Evolutionary conservation across 805 yeast genomes (phyloP).

Genomic region (Cephaloascus fragrans): DNA sequence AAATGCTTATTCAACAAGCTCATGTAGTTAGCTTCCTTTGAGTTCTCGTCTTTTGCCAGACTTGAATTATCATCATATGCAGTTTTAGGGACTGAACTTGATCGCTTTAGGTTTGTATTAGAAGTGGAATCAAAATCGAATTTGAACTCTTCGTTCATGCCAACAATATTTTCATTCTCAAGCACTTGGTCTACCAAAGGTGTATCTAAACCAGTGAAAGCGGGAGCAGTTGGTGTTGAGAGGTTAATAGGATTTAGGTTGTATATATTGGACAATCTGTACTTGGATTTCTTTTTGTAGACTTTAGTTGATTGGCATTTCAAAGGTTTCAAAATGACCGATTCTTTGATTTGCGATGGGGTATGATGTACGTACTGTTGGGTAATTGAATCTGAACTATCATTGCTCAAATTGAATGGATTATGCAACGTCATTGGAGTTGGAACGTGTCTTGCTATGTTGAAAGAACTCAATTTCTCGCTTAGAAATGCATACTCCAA

Average conservation of each 20-base stretch:
- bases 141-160: not conserved
- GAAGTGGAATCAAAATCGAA: not conserved
- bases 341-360: not conserved
- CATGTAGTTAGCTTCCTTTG: not conserved
- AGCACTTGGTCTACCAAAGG: not conserved
- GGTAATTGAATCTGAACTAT: not conserved
- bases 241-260: constrained; percentile 19
- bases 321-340: constrained; percentile 27
- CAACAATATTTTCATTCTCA: too few relatives aligned
- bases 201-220: not conserved
- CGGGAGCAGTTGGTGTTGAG: not conserved
- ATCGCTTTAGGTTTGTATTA: not conserved
- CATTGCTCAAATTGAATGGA: not conserved
- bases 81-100: not conserved
- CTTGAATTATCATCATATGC: not conserved
- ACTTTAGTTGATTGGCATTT: constrained; percentile 20
- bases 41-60: not conserved
- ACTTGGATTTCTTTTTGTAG: constrained; percentile 29
- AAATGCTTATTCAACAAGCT: not conserved
- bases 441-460: not conserved
- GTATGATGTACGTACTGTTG: not conserved
- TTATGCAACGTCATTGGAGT: not conserved
- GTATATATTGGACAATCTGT: constrained; percentile 26
- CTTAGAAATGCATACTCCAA: not conserved
- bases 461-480: not conserved